Conservation (phyloP, 2,329 filamentous ascomycete genomes). For the Mycosphaerella sp. region DNA sequence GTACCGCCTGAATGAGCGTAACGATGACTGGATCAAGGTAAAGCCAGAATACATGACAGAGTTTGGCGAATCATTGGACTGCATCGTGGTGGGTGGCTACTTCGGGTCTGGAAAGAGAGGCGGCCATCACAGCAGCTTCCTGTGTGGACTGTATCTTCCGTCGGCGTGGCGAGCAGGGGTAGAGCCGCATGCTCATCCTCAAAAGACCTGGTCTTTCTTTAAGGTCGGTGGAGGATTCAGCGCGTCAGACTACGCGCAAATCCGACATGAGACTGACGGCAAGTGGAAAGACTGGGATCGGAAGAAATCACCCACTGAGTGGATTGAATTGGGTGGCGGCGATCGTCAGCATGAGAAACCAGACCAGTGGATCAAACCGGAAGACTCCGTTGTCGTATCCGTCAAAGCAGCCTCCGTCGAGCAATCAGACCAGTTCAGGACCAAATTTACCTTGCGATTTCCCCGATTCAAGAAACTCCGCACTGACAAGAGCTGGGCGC, state of each 20-base stretch:
- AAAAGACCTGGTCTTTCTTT: conserved; percentile 90
- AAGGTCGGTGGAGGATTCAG: conserved; percentile 94
- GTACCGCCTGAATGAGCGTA: conserved; percentile 82
- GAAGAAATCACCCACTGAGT: conserved; percentile 66
- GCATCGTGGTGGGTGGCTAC: conserved; percentile 83
- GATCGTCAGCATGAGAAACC: conserved; percentile 70
- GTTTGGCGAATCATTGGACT: conserved; percentile 88
- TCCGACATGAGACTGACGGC: conserved; percentile 76
- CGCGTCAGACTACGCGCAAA: conserved; percentile 73
- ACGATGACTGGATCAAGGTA: conserved; percentile 97
- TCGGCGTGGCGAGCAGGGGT: neutral
- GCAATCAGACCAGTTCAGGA: conserved; percentile 69
- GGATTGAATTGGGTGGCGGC: conserved; percentile 74
- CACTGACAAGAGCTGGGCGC: conserved; percentile 77
- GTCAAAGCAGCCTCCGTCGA: conserved; percentile 81
- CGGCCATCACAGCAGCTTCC: conserved; percentile 72
- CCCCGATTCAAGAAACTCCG: conserved; percentile 79
- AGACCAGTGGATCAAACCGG: conserved; percentile 88
- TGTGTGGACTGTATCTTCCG: conserved; percentile 64
- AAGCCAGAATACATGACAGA: conserved; percentile 98
- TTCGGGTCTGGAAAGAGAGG: conserved; percentile 83
- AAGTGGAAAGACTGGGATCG: conserved; percentile 87
- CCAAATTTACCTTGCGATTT: conserved; percentile 74
- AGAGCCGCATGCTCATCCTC: conserved; percentile 43
- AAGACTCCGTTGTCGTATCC: conserved; percentile 77